A percentile compares a stretch with the other conserved stretches of the same genome.
phyloP scores from a whole-genome alignment of 805 yeast species.

The Tetrapisispora taiwanensis region DNA sequence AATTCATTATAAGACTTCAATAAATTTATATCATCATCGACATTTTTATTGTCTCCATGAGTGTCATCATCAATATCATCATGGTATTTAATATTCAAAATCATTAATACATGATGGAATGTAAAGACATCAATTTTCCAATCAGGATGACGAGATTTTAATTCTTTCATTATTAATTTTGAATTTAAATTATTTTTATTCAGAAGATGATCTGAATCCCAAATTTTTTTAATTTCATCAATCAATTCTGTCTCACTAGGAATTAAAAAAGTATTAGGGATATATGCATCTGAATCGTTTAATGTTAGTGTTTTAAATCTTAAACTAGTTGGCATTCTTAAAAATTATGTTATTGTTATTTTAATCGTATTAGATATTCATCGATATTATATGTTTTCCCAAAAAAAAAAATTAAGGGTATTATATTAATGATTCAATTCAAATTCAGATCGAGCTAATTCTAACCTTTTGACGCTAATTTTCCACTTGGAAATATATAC shows the following conservation, averaged over 20 bases:
- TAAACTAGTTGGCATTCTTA: conserved; percentile 2
- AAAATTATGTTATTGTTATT: no score
- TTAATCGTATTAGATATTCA: no score
- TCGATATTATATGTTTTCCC: background rate
- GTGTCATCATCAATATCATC: conserved; percentile 22
- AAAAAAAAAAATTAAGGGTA: background rate
- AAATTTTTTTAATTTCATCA: conserved; percentile 48
- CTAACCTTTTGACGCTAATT: no score
- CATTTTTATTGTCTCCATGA: background rate
- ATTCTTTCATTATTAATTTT: conserved; percentile 44
- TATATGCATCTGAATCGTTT: conserved; percentile 13
- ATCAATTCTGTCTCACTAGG: conserved; percentile 54
- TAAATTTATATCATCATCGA: conserved; percentile 16
- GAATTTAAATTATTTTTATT: conserved; percentile 48
- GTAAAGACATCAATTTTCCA: conserved; percentile 40
- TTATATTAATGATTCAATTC: no score
- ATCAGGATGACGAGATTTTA: conserved; percentile 36
- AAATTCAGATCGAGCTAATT: no score
- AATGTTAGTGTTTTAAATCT: conserved; percentile 18
- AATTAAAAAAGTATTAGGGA: conserved; percentile 16
- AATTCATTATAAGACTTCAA: conserved; percentile 42
- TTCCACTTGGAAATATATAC: no score
- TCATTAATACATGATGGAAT: conserved; percentile 30
- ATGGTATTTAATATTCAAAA: conserved; percentile 44
- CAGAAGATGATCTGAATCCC: conserved; percentile 53